Percentiles rank a stretch among this genome's conserved stretches.
Conservation (phyloP, 345 rosid genomes). For the Erysimum cheiranthoides region DNA sequence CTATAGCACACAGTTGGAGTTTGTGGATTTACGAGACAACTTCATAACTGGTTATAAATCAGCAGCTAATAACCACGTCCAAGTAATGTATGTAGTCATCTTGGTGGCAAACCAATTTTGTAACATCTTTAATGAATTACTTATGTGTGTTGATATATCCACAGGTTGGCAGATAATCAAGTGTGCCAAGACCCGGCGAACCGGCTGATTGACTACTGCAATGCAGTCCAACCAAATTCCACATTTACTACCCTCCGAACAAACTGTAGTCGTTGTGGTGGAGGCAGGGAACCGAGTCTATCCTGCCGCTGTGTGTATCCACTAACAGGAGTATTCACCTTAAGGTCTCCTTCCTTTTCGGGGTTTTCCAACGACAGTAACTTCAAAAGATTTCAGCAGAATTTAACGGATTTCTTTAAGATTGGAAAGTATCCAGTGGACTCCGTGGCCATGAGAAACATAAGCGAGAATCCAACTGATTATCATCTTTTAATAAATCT, state of each 20-base stretch:
- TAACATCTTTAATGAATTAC: background rate
- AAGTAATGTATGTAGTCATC: background rate
- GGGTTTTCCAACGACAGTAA: background rate
- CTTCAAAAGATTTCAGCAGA: background rate
- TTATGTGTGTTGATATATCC: background rate
- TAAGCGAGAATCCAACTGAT: background rate
- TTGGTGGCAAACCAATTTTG: background rate
- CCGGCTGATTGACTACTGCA: background rate
- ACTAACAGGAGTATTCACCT: background rate
- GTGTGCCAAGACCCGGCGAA: background rate
- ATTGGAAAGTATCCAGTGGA: background rate
- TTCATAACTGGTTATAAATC: background rate
- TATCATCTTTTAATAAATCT: constrained; percentile 9
- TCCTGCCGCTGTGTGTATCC: background rate
- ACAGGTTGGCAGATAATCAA: background rate
- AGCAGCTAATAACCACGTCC: background rate
- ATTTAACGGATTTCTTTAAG: background rate
- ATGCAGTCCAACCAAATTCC: background rate
- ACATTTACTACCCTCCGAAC: constrained; percentile 26
- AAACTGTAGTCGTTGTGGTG: background rate
- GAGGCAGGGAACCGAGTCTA: background rate
- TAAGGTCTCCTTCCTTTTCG: constrained; percentile 18
- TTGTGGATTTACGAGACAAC: constrained; percentile 13
- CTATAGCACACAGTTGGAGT: constrained; percentile 1
- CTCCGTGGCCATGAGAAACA: constrained; percentile 1